These are phyloP conservation scores for Begonia peltatifolia DNA, from an alignment of 306 rosid genomes.

Conservation along the genomic window DNA sequence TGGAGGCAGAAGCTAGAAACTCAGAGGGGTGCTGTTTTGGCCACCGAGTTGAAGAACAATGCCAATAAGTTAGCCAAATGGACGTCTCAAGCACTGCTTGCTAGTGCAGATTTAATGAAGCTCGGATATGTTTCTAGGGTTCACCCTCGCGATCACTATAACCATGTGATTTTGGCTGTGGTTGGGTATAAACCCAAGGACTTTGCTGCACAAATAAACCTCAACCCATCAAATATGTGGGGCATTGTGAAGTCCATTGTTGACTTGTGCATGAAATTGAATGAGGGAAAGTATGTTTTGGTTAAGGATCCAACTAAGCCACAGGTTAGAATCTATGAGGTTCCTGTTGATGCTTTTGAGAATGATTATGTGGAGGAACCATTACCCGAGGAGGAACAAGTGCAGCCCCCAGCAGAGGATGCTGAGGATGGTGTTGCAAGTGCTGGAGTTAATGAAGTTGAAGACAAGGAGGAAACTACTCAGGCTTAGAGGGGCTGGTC, in stretches of 20 bases:
- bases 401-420: conserved; percentile 65
- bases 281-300: conserved; percentile 81
- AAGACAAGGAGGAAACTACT: neutral
- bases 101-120: conserved; percentile 85
- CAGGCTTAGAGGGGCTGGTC: conserved; percentile 22
- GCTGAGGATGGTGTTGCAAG: conserved; percentile 32
- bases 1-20: conserved; percentile 99
- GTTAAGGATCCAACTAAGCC: conserved; percentile 94
- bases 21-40: conserved; percentile 94
- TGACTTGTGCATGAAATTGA: conserved; percentile 89
- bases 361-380: conserved; percentile 97
- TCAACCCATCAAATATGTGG: conserved; percentile 81
- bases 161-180: conserved; percentile 82
- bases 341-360: conserved; percentile 77
- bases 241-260: conserved; percentile 96
- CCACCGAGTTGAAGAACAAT: conserved; percentile 92
- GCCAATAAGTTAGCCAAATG: conserved; percentile 90
- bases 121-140: conserved; percentile 85
- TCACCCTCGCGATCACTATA: conserved; percentile 90
- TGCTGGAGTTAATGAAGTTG: conserved; percentile 21
- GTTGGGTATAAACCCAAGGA: conserved; percentile 86
- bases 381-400: conserved; percentile 85
- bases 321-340: conserved; percentile 90
- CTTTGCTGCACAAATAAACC: conserved; percentile 63
- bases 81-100: conserved; percentile 87